Conservation (phyloP, 1,139 yeast genomes). For the Magnusiomyces tetraspermus region DNA sequence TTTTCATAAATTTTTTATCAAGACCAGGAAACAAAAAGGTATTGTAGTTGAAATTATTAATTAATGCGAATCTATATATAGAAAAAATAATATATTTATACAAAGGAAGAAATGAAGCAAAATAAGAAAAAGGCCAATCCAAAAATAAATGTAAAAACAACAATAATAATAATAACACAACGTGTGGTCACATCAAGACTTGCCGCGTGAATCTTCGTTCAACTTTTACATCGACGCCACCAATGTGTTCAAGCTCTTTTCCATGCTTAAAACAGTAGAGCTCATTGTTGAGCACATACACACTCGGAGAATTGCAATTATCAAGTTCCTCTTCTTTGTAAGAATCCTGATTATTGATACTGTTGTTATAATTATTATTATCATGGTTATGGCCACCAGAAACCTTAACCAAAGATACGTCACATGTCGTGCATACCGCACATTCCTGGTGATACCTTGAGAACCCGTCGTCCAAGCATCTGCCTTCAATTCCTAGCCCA, state of each 20-base stretch:
- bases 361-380: background rate
- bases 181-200: background rate
- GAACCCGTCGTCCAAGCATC: constrained; percentile 37
- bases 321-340: too few species aligned
- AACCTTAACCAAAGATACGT: background rate
- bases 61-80: too few species aligned
- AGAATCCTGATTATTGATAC: too few species aligned
- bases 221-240: background rate
- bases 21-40: too few species aligned
- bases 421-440: background rate
- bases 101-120: too few species aligned
- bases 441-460: constrained; percentile 29
- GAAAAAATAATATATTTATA: too few species aligned
- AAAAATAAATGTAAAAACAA: too few species aligned
- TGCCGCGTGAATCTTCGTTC: constrained; percentile 2
- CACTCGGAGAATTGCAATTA: too few species aligned
- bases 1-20: too few species aligned
- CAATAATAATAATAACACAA: too few species aligned
- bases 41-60: too few species aligned
- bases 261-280: constrained; percentile 2
- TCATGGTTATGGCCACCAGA: background rate
- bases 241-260: background rate
- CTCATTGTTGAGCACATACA: background rate
- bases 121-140: too few species aligned
- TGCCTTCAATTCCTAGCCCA: constrained; percentile 74